phyloP scores from a whole-genome alignment of 73 alveolate species.

The Symbiodinium pilosum region DNA sequence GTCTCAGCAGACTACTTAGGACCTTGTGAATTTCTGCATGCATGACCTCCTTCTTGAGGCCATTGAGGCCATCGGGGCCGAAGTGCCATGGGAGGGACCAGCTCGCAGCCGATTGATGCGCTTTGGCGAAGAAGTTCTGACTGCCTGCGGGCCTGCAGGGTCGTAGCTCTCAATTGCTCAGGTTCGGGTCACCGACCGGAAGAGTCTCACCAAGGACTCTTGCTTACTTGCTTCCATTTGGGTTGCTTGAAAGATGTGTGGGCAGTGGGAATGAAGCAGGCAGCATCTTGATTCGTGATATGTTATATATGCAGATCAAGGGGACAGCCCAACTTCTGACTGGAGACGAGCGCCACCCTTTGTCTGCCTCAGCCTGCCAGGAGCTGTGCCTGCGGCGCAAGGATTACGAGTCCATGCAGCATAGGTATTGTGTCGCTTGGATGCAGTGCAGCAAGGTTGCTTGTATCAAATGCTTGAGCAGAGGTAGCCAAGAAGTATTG shows the following conservation, averaged over 20 bases:
- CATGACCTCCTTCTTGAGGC: no score
- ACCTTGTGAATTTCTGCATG: no score
- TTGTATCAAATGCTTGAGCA: background rate
- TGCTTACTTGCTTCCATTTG: background rate
- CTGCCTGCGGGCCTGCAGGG: background rate
- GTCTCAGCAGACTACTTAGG: no score
- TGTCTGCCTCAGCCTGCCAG: no score
- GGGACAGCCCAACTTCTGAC: no score
- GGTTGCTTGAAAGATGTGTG: background rate
- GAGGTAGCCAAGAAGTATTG: background rate
- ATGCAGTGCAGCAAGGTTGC: background rate
- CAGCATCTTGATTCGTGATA: no score
- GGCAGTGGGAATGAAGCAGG: background rate
- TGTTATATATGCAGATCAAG: background rate
- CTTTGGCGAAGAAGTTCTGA: background rate
- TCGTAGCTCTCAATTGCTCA: background rate
- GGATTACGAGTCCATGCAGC: conserved; percentile 90
- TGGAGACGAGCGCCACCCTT: no score
- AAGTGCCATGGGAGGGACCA: conserved; percentile 46
- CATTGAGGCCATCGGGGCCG: no score
- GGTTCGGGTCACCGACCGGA: conserved; percentile 87
- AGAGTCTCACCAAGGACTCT: conserved; percentile 53
- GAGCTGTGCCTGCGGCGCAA: conserved; percentile 58
- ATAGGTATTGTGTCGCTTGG: conserved; percentile 35
- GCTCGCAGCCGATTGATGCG: conserved; percentile 57